Base-by-base conservation (phyloP, 1,139 yeast genomes). In the Suhomyces bribrorum region DNA sequence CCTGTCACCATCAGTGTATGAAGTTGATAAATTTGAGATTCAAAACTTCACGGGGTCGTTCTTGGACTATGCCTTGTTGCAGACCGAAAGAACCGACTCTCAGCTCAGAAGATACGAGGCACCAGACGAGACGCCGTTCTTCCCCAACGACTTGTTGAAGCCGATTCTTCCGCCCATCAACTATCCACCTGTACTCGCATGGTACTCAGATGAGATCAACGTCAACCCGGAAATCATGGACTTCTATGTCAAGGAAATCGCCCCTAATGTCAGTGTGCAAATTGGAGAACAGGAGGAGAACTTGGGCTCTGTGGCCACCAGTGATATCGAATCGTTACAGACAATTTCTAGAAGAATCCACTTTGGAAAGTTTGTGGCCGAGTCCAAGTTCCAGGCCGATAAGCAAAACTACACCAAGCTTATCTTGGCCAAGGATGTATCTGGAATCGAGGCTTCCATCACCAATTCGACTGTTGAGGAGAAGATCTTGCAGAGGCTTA, bases 361-460 rank as follows among this genome's bases (percentile, higher is more conserved):
- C 64, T 92, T 92, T 64, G 98, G 97, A 36, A 87, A 86, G 62
- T 92, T 92, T 68, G 98, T 92, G 5, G 98, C 98, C 5, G 98
- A 92, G 59, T 85, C 96, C 29, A 92, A 92, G 64, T 92, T 80
- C 60, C 83, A 75, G 53, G 64, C 72, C 20, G 95, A 90, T 49
- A 75, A 71, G 31, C 86, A 77, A 36, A 61, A 61, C 37, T 89
- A 83, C 64, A 79, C 78, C 2, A 65, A 74, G 50, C 66, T 89
- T 52, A 92, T 92, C 49, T 59, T 68, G 46, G 77, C 73, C 0
- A 75, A 69, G 43, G 96, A 92, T 56, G 66, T 78, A 5, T 67
- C 71, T 11, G 96, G 94, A 0, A 84, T 92, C 38, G 88, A 83
- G 53, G 78, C 66, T 12, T 84, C 87, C 26, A 90, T 92, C 52